A percentile compares a stretch with the other conserved stretches of the same genome.
These are phyloP conservation scores for Rhizopogon salebrosus DNA, from an alignment of 768 basidiomycete species.

Conservation along the genomic window DNA sequence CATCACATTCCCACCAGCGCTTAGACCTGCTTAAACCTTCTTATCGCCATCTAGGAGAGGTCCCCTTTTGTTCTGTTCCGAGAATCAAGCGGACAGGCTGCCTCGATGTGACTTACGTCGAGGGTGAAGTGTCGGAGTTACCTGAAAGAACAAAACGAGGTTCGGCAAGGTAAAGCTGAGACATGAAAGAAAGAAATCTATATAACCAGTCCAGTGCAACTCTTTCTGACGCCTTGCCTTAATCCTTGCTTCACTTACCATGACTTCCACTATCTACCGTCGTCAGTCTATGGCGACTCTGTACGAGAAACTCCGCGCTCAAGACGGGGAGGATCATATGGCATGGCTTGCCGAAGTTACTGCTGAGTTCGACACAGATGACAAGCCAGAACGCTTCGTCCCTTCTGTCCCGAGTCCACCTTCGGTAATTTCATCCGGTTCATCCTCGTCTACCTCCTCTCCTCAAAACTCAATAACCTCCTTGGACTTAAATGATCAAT, in stretches of 20 bases:
- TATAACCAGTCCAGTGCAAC: slow-evolving; percentile 17
- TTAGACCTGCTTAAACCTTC: slow-evolving; percentile 6
- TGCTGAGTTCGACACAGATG: slow-evolving; percentile 29
- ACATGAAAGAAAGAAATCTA: slow-evolving; percentile 35
- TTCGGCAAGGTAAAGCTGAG: slow-evolving; percentile 34
- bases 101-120: slow-evolving; percentile 31
- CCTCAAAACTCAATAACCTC: slow-evolving; percentile 4
- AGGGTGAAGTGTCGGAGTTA: slow-evolving; percentile 33
- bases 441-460: slow-evolving; percentile 20
- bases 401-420: slow-evolving; percentile 14
- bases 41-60: slow-evolving; percentile 5
- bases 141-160: slow-evolving; percentile 36
- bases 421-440: slow-evolving; percentile 24
- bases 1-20: slow-evolving; percentile 29
- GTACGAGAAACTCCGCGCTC: slow-evolving; percentile 29
- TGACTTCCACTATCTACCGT: slow-evolving; percentile 28
- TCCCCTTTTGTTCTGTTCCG: slow-evolving; percentile 8
- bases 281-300: slow-evolving; percentile 32
- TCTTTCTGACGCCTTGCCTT: neutral
- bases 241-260: slow-evolving; percentile 6
- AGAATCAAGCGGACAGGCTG: slow-evolving; percentile 20
- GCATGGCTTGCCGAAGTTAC: slow-evolving; percentile 21
- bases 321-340: slow-evolving; percentile 30
- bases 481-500: slow-evolving; percentile 8
- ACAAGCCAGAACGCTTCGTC: slow-evolving; percentile 22